These are phyloP conservation scores for Thalassiosira hispida DNA, from an alignment of 352 stramenopile genomes.

Conservation along the genomic window DNA sequence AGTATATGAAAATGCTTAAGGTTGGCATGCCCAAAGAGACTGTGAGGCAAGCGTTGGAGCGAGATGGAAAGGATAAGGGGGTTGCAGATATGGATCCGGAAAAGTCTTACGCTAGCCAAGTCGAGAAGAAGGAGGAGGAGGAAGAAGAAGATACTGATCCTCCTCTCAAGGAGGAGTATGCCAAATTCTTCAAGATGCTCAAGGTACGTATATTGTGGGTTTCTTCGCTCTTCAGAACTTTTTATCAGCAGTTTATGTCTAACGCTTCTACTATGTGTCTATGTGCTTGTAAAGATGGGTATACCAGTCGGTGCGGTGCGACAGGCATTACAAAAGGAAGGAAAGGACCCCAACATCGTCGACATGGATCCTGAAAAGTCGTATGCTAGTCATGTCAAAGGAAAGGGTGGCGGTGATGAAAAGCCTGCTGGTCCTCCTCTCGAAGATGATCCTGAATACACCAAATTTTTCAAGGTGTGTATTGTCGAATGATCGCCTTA, in stretches of 20 bases:
- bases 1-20: slow-evolving; percentile 84
- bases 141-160: slow-evolving; percentile 5
- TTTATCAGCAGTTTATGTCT: slow-evolving; percentile 12
- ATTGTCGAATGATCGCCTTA: slow-evolving; percentile 60
- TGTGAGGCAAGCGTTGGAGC: slow-evolving; percentile 91
- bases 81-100: slow-evolving; percentile 73
- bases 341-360: slow-evolving; percentile 73
- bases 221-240: not conserved
- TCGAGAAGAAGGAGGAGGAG: not conserved
- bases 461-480: slow-evolving; percentile 91
- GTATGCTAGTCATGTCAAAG: slow-evolving; percentile 37
- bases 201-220: slow-evolving; percentile 73
- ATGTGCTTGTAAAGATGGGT: slow-evolving; percentile 75
- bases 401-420: not conserved
- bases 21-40: slow-evolving; percentile 89
- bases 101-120: slow-evolving; percentile 53
- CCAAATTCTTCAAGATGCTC: slow-evolving; percentile 93
- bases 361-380: slow-evolving; percentile 71
- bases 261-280: not conserved
- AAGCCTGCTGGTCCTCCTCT: slow-evolving; percentile 30
- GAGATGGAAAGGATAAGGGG: slow-evolving; percentile 86
- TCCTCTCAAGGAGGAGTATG: slow-evolving; percentile 79
- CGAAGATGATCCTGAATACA: slow-evolving; percentile 76
- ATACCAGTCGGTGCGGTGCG: slow-evolving; percentile 88
- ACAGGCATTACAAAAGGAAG: slow-evolving; percentile 89